Base-by-base conservation (phyloP, 1,284 basidiomycete genomes). In the Heimioporus retisporus region DNA sequence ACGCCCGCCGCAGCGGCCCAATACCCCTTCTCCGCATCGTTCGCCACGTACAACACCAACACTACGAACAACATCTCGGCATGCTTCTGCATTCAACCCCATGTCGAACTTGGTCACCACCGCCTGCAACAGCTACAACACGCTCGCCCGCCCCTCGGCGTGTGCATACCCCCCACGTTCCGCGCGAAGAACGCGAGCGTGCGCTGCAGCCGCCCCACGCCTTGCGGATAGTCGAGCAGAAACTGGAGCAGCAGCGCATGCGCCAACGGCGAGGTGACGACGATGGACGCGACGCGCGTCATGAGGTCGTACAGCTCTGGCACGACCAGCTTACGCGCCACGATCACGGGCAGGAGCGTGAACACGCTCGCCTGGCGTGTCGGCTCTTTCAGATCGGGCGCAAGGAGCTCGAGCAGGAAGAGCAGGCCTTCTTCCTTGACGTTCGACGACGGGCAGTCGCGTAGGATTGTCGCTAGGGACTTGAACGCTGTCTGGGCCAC, bases 271-370 rank as follows among this genome's bases (percentile, higher is more conserved):
- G 90, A 96, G 14, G 96, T 98, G 53, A 99, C 96, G 86, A 98
- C 92, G 74, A 98, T 91, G 74, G 96, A 93, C 3, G 95, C 92
- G n/a, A 99, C 92, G 69, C 92, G 92, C 70, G 96, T 95, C 97
- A 99, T 99, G 53, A 98, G 83, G 78, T 99, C 97, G 84, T 99
- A 99, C 61, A 99, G 93, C 80, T 99, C 98, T 1, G 96, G 95
- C 2, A 98, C 95, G 55, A 99, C 92, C 69, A 99, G 95, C 74
- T 94, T 94, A 43, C 97, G 91, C 6, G 92, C 85, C 23, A 99
- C 92, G 72, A 99, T 95, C 15, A 96, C 94, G n/a, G 96, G 91
- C 21, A 99, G 88, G 71, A 99, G 88, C 0, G 93, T 85, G 79
- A 99, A 99, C 18, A 97, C 92, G 18, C 95, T 88, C 3, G 87